These are phyloP conservation scores for Apiospora rasikravindrae DNA, from an alignment of 2,329 filamentous ascomycete species.

Conservation along the genomic window DNA sequence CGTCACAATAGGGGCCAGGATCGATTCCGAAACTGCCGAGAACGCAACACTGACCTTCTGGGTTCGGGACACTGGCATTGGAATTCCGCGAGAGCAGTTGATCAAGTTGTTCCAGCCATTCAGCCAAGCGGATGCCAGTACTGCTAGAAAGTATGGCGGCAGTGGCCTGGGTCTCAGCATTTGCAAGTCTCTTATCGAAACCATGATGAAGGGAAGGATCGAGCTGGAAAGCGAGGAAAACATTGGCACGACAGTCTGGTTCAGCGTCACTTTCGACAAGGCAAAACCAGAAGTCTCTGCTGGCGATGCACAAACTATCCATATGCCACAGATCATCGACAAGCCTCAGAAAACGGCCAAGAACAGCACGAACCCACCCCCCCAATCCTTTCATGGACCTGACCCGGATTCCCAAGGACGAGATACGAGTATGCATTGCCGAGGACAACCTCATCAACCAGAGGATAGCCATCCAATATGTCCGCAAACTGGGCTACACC, in stretches of 20 bases:
- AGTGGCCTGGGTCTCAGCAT: slow-evolving; percentile 91
- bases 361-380: slow-evolving; percentile 44
- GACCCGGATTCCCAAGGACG: slow-evolving; percentile 73
- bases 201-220: slow-evolving; percentile 87
- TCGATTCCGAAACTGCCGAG: slow-evolving; percentile 73
- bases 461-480: slow-evolving; percentile 90
- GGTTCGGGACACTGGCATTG: slow-evolving; percentile 89
- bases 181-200: slow-evolving; percentile 92
- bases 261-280: slow-evolving; percentile 86
- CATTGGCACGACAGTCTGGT: slow-evolving; percentile 74
- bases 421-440: slow-evolving; percentile 88
- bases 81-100: slow-evolving; percentile 81
- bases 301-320: slow-evolving; percentile 54
- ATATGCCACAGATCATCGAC: slow-evolving; percentile 48
- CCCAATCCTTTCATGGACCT: slow-evolving; percentile 66
- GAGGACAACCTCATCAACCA: slow-evolving; percentile 97
- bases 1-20: slow-evolving; percentile 79
- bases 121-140: slow-evolving; percentile 89
- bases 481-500: slow-evolving; percentile 82
- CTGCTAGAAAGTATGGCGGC: slow-evolving; percentile 87
- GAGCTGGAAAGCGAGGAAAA: slow-evolving; percentile 79
- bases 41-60: slow-evolving; percentile 80
- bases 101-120: slow-evolving; percentile 91
- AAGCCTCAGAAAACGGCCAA: slow-evolving; percentile 31
- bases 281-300: slow-evolving; percentile 66